Conservation (phyloP, 2,329 filamentous ascomycete species). For the Colletotrichum orbiculare region DNA sequence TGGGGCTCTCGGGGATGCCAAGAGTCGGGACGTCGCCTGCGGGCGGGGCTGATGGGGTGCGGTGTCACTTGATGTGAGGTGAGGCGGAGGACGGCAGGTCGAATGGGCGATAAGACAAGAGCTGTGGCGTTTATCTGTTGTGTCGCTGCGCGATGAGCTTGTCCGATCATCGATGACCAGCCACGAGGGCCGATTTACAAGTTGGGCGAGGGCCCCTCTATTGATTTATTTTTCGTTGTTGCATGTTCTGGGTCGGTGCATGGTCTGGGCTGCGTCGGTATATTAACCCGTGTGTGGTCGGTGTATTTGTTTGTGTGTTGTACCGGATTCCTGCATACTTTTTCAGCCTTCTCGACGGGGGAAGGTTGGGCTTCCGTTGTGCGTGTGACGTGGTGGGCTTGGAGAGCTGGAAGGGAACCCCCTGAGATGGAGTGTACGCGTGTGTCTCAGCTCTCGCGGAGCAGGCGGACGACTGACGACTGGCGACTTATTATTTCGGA, state of each 20-base stretch:
- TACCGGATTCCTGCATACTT: conserved; percentile 28
- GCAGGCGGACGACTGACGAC: conserved; percentile 9
- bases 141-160: conserved; percentile 1
- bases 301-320: neutral
- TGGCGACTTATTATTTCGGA: neutral
- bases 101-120: too few species aligned
- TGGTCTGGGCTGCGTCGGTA: conserved; percentile 17
- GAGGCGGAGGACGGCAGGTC: too few species aligned
- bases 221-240: neutral
- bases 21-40: too few species aligned
- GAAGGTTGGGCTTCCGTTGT: conserved; percentile 31
- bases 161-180: conserved; percentile 31
- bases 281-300: neutral
- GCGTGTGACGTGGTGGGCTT: conserved; percentile 15
- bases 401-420: neutral
- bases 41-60: too few species aligned
- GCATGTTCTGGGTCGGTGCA: conserved; percentile 12
- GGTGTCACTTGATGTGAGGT: too few species aligned
- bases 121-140: too few species aligned
- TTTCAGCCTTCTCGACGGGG: conserved; percentile 37
- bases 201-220: neutral
- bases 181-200: conserved; percentile 22
- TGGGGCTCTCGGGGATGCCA: too few species aligned
- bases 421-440: neutral
- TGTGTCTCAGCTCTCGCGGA: conserved; percentile 20